phyloP scores from a whole-genome alignment of 1,284 basidiomycete genomes.

The Ceratobasidium sp. region DNA sequence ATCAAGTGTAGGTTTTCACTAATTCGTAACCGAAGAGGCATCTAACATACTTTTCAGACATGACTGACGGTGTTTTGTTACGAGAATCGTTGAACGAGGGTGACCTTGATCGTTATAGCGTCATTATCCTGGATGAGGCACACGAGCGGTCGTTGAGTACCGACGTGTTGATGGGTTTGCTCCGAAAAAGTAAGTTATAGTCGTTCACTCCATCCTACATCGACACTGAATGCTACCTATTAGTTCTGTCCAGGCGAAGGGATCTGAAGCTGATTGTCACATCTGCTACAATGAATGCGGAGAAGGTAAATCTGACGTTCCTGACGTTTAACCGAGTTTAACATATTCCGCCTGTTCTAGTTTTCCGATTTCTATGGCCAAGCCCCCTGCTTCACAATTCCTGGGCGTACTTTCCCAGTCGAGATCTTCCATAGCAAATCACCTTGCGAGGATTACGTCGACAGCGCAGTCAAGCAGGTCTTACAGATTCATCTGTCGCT shows the following conservation, averaged over 20 bases:
- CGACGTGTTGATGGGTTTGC: conserved; percentile 94
- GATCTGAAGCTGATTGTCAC: conserved; percentile 99
- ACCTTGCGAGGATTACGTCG: conserved; percentile 98
- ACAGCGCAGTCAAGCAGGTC: conserved; percentile 97
- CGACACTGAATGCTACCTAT: too few relatives aligned
- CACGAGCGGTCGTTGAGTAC: conserved; percentile 99
- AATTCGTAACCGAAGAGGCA: too few relatives aligned
- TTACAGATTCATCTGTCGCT: conserved; percentile 99
- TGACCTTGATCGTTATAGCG: conserved; percentile 91
- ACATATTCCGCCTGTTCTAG: too few relatives aligned
- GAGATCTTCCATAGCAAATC: conserved; percentile 99
- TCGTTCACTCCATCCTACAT: conserved; percentile 13
- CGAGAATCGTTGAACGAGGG: conserved; percentile 97
- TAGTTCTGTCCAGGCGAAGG: conserved; percentile 90
- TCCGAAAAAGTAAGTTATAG: conserved; percentile 84
- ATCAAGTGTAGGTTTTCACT: too few relatives aligned
- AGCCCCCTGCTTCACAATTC: conserved; percentile 99
- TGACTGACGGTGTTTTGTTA: conserved; percentile 99
- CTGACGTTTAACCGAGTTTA: too few relatives aligned
- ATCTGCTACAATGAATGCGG: conserved; percentile 98
- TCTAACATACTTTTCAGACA: too few relatives aligned
- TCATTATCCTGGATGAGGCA: conserved; percentile 98
- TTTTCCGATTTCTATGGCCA: conserved; percentile 99
- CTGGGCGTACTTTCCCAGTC: conserved; percentile 98
- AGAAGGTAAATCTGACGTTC: too few relatives aligned